These are phyloP conservation scores for Fraxinus cuspidata DNA, from an alignment of 257 asterid genomes.

Conservation along the genomic window DNA sequence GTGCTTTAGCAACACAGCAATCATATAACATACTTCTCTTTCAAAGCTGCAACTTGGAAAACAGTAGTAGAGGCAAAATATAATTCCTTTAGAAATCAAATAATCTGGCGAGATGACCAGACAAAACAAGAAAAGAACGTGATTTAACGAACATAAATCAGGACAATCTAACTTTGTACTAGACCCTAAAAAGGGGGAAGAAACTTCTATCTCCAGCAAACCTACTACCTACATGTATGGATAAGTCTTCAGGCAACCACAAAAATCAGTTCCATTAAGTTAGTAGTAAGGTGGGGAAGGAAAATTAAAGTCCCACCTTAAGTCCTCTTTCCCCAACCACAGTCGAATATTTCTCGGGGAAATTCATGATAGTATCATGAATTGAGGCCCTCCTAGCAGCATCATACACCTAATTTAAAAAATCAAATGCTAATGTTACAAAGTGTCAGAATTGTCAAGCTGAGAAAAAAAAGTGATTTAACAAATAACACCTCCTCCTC, in stretches of 20 bases:
- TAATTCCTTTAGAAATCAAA: background rate
- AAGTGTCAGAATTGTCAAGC: conserved; percentile 9
- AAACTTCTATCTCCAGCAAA: background rate
- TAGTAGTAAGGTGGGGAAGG: background rate
- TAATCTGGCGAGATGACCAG: background rate
- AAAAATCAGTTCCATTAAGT: background rate
- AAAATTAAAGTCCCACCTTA: conserved; percentile 55
- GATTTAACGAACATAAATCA: conserved; percentile 6
- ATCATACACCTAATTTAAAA: conserved; percentile 63
- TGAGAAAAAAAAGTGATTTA: conserved; percentile 5
- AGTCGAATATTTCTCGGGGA: conserved; percentile 81
- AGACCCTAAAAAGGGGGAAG: background rate
- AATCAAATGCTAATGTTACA: conserved; percentile 18
- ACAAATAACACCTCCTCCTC: conserved; percentile 71
- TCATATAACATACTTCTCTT: conserved; percentile 7
- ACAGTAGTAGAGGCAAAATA: background rate
- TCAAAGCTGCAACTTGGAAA: background rate
- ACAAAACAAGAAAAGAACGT: background rate
- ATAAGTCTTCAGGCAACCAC: background rate
- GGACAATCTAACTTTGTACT: conserved; percentile 5
- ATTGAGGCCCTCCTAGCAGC: conserved; percentile 95
- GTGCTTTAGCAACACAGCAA: background rate
- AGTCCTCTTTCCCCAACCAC: conserved; percentile 99
- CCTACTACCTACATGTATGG: background rate
- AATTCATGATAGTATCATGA: conserved; percentile 91